These are phyloP conservation scores for Pseudonectria foliicola DNA, from an alignment of 2,329 filamentous ascomycete species.

Conservation along the genomic window DNA sequence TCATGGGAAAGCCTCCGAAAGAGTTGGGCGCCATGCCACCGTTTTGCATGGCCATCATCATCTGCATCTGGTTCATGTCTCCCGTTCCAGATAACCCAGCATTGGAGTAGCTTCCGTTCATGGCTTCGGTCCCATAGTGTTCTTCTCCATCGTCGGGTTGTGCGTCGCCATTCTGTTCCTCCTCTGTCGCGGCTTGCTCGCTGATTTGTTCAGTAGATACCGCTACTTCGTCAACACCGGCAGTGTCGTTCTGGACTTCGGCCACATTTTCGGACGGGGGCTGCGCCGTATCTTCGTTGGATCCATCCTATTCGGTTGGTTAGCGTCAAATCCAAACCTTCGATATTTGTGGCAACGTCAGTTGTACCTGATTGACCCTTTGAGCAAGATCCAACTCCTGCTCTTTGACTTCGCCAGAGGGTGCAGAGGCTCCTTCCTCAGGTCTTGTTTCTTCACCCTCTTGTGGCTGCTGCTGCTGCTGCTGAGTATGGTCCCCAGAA, in stretches of 20 bases:
- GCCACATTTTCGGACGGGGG: slow-evolving; percentile 8
- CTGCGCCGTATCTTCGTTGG: slow-evolving; percentile 4
- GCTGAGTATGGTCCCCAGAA: slow-evolving; percentile 6
- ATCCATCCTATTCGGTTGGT: slow-evolving; percentile 2
- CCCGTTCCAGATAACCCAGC: slow-evolving; percentile 56
- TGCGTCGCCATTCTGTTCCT: slow-evolving; percentile 16
- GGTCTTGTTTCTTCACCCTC: slow-evolving; percentile 3
- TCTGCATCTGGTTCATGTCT: slow-evolving; percentile 71
- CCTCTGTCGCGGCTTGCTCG: slow-evolving; percentile 12
- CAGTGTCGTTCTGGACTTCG: slow-evolving; percentile 8
- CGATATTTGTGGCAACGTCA: background rate
- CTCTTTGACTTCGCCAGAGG: slow-evolving; percentile 4
- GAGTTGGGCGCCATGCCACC: slow-evolving; percentile 47
- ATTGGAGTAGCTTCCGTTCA: slow-evolving; percentile 44
- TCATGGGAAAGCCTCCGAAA: slow-evolving; percentile 64
- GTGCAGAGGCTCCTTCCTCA: slow-evolving; percentile 4
- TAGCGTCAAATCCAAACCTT: background rate
- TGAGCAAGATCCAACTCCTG: slow-evolving; percentile 3
- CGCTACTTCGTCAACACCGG: slow-evolving; percentile 11
- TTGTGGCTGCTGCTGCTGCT: slow-evolving; percentile 6
- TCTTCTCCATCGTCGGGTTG: slow-evolving; percentile 26
- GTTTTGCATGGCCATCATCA: slow-evolving; percentile 72
- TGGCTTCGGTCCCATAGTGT: slow-evolving; percentile 29
- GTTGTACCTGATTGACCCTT: slow-evolving; percentile 12
- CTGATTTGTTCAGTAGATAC: slow-evolving; percentile 11